Conservation (phyloP, 2,329 filamentous ascomycete species). For the Teratosphaeria pseudoeucalypti region DNA sequence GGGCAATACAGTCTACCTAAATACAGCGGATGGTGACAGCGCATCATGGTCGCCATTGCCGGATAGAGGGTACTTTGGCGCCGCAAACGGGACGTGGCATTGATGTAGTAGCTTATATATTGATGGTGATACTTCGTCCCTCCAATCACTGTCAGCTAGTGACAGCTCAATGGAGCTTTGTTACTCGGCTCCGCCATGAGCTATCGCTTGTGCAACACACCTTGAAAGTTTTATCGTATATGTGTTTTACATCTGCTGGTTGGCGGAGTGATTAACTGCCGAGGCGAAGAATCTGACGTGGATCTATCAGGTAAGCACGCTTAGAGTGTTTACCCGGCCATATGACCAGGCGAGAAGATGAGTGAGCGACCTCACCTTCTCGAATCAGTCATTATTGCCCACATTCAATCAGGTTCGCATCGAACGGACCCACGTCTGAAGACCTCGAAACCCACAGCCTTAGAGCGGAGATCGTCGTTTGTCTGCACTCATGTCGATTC, state of each 20-base stretch:
- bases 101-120: not conserved
- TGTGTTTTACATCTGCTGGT: not conserved
- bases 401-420: not conserved
- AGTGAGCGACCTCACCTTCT: not conserved
- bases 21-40: conserved; percentile 1
- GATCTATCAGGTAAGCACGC: not conserved
- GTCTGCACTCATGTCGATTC: not conserved
- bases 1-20: conserved; percentile 4
- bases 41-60: not conserved
- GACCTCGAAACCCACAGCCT: not conserved
- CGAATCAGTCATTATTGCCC: not conserved
- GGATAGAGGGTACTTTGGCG: conserved; percentile 1
- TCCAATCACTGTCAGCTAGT: not conserved
- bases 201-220: not conserved
- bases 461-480: not conserved
- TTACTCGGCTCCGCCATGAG: not conserved
- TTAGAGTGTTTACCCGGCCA: not conserved
- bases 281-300: not conserved
- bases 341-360: not conserved
- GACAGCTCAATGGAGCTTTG: too few relatives aligned
- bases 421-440: not conserved
- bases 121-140: not conserved
- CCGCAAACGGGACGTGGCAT: conserved; percentile 2
- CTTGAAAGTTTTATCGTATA: not conserved
- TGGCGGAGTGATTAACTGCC: not conserved